These are phyloP conservation scores for Cinnamomum chago DNA, from an alignment of 164 flowering plant genomes.

Conservation along the genomic window DNA sequence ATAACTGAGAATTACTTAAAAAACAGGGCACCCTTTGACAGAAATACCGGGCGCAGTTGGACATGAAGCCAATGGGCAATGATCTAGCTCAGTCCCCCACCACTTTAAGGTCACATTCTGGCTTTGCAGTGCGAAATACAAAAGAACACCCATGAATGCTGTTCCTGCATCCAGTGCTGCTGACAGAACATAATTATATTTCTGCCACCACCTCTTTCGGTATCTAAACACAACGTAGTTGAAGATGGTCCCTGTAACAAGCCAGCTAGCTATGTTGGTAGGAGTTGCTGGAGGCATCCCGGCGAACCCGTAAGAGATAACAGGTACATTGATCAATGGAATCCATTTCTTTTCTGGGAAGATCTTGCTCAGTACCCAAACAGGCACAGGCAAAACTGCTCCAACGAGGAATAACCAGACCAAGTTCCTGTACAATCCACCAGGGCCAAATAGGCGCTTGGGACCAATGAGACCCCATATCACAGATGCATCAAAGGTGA, in stretches of 20 bases:
- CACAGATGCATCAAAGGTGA: conserved; percentile 89
- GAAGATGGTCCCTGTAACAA: conserved; percentile 80
- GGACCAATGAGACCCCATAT: conserved; percentile 98
- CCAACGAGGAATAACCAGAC: conserved; percentile 92
- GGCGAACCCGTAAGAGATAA: conserved; percentile 82
- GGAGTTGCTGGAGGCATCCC: conserved; percentile 99
- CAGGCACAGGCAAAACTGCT: conserved; percentile 80
- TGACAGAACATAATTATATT: conserved; percentile 78
- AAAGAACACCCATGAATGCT: conserved; percentile 87
- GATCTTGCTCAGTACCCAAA: conserved; percentile 78
- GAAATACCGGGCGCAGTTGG: conserved; percentile 77
- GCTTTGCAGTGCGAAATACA: conserved; percentile 74
- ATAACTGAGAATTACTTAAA: conserved; percentile 8
- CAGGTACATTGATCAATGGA: conserved; percentile 78
- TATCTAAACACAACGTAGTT: conserved; percentile 78
- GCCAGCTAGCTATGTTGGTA: conserved; percentile 91
- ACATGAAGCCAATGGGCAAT: conserved; percentile 83
- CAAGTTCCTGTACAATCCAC: conserved; percentile 77
- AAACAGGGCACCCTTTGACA: conserved; percentile 70
- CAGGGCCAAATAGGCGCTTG: conserved; percentile 68
- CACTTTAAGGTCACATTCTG: conserved; percentile 47
- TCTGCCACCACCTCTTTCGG: conserved; percentile 86
- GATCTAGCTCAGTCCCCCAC: conserved; percentile 86
- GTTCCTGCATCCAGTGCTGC: conserved; percentile 96
- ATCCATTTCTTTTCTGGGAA: conserved; percentile 93